Evolutionary conservation across 2,329 filamentous ascomycete species (phyloP).

Genomic region (Blumeria hordei): DNA sequence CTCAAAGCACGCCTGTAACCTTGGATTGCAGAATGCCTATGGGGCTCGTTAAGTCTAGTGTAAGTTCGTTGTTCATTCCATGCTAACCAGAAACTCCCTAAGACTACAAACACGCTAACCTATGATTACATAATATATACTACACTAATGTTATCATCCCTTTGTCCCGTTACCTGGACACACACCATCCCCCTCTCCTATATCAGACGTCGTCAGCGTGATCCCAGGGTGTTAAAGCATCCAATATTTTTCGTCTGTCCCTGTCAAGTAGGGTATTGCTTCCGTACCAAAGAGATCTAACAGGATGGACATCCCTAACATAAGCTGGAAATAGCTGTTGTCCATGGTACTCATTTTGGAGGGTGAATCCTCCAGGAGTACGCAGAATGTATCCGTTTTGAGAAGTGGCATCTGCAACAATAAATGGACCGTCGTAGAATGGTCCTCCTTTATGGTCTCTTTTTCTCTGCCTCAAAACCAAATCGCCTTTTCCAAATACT

Average conservation of each 20-base stretch:
- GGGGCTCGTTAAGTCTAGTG: no score
- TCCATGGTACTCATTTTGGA: not conserved
- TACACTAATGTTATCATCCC: no score
- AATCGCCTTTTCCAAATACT: slow-evolving; percentile 1
- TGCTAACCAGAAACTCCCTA: no score
- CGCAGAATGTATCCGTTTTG: not conserved
- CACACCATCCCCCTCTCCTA: not conserved
- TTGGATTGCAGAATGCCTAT: no score
- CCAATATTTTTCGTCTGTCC: not conserved
- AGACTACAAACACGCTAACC: no score
- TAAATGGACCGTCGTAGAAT: not conserved
- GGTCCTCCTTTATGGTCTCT: not conserved
- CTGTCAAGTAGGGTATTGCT: not conserved
- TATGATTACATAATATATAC: no score
- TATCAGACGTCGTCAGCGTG: not conserved
- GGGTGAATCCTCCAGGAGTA: not conserved
- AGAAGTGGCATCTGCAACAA: not conserved
- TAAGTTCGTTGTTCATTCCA: no score
- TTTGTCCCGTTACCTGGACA: no score
- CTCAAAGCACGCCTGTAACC: no score
- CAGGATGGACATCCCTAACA: not conserved
- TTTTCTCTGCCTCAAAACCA: not conserved
- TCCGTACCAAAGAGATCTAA: not conserved
- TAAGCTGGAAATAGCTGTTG: not conserved
- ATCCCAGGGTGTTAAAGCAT: not conserved